Percentiles rank a stretch among this genome's conserved stretches.
phyloP scores from a whole-genome alignment of 805 yeast genomes.

The Tetrapisispora pingtungensis region DNA sequence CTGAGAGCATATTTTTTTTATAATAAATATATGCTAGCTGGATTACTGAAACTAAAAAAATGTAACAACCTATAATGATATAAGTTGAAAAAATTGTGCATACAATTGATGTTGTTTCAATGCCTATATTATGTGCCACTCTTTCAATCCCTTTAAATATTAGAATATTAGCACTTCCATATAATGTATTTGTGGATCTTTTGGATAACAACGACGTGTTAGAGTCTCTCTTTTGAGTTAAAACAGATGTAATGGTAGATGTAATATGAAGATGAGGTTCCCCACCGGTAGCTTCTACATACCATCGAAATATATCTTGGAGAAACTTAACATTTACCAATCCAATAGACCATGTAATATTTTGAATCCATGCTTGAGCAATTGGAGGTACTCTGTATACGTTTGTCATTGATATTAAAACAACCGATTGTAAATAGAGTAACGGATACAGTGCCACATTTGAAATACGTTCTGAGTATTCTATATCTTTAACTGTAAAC shows the following conservation, averaged over 20 bases:
- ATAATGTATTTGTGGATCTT: slow-evolving; percentile 32
- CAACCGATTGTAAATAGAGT: slow-evolving; percentile 81
- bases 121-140: slow-evolving; percentile 62
- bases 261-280: slow-evolving; percentile 59
- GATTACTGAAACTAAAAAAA: slow-evolving; percentile 32
- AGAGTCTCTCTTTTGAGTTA: slow-evolving; percentile 46
- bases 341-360: slow-evolving; percentile 93
- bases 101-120: slow-evolving; percentile 77
- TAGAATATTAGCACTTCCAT: slow-evolving; percentile 47
- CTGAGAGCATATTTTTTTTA: background rate
- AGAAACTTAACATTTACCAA: slow-evolving; percentile 66
- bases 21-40: background rate
- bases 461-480: slow-evolving; percentile 80
- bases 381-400: slow-evolving; percentile 86
- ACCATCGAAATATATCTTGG: slow-evolving; percentile 82
- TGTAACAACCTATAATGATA: slow-evolving; percentile 60
- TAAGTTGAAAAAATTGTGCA: slow-evolving; percentile 83
- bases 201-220: slow-evolving; percentile 10
- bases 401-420: slow-evolving; percentile 72
- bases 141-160: slow-evolving; percentile 83
- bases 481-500: slow-evolving; percentile 76
- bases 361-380: slow-evolving; percentile 86
- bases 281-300: slow-evolving; percentile 83
- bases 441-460: slow-evolving; percentile 80
- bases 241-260: slow-evolving; percentile 50